Evolutionary conservation across 768 basidiomycete genomes (phyloP), one percentile per base, ranked within the genome.

Genomic region (Leccinum obscurum): DNA sequence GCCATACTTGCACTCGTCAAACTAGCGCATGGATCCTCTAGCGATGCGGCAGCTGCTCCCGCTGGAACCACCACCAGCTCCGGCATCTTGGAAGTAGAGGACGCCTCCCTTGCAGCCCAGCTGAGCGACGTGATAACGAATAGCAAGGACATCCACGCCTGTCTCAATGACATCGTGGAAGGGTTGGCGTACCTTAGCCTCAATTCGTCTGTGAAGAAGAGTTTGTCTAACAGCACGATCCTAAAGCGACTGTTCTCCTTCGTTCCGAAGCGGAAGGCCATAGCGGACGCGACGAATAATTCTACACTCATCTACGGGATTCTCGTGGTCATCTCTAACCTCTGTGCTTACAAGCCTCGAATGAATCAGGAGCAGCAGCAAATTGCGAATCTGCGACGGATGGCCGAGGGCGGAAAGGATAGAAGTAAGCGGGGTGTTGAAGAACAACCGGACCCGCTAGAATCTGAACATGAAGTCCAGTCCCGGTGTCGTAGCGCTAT

Each of bases 301-400:
- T 76, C 83, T 24, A 81, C 88, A 1, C 76, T 92, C 6, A 76
- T 89, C 34, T 98, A 91, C 64, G 95, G 95, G 6, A 72, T 93
- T 48, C 81, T 90, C 30, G 79, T 86, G 55, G 87, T 95, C 63
- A 81, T 93, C 52, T 75, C 81, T 62, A 95, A 97, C 69, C 71
- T 97, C 39, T 86, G 86, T 51, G 76, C 81, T 11, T 89, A 89
- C 69, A 86, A 82, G 54, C 88, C 89, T 8, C 83, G 80, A 13
- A 76, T 94, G 22, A 88, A 83, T 8, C 86, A 90, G 55, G 94
- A 97, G 72, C 88, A 96, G 68, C 79, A 81, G 32, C 93, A 97
- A 68, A 81, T 96, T 5, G 85, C 87, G 56, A 92, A 87, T 70
- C 78, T 98, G 41, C 84, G 85, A 64, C 80, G 79, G 53, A 91